Base-by-base conservation (phyloP, 2,329 filamentous ascomycete species). In the Stemphylium vesicarium region DNA sequence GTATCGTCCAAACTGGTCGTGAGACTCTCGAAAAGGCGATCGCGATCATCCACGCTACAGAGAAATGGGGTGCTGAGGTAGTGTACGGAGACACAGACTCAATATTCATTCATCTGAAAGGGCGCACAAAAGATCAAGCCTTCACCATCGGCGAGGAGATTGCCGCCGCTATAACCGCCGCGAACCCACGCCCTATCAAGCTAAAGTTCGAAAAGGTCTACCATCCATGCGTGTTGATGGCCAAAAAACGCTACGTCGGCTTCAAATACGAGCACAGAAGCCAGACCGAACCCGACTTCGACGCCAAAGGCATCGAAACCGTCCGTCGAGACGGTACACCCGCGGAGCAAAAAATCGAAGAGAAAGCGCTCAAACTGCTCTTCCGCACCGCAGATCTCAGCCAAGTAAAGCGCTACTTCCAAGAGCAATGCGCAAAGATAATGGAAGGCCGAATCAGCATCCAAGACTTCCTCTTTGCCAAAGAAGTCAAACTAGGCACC, bases 171-270 rank as follows among this genome's bases (percentile, higher is more conserved):
- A 86, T 99, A 53, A 98, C 95, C 0, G 85, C 91, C 50, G 89
- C 90, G 80, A 99, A 97, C 69, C 96, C 95, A 2, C 85, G 88
- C 1, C 95, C 95, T 0, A 82, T 99, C 63, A 98, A 96, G 76
- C 88, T 99, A 60, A 98, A 98, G 73, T 97, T 99, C 65, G 95
- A 99, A 73, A 99, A 99, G 67, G 94, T 99, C 1, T 99, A 99
- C 75, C 90, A 96, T 60, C 95, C 96, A 0, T 98, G 94, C 71
- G 87, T 98, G 0, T 82, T 99, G 4, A 83, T 99, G 0, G 92
- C 96, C 15, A 99, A 99, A 79, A 99, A 99, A 73, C 89, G 95
- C 50, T 99, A 99, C 66, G 96, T 98, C 4, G 96, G 96, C 5
- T 97, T 96, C 81, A 97, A 96, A 73, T 99, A 96, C 77, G 95